A percentile compares a stretch with the other conserved stretches of the same genome.
Conservation (phyloP, 768 basidiomycete genomes). For the Dacryopinax spathularia region DNA sequence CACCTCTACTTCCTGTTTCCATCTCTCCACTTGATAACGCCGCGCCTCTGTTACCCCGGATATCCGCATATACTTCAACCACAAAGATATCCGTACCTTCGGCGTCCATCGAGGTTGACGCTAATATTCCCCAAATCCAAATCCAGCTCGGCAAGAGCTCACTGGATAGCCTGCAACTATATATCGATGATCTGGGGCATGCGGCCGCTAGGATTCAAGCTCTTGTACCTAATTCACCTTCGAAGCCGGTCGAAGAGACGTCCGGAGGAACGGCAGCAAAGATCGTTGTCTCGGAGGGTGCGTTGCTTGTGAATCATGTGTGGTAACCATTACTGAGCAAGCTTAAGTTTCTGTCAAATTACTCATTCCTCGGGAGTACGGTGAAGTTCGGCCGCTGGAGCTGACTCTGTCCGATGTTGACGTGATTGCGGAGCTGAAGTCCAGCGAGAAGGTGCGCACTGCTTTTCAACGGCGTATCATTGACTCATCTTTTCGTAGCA, state of each 20-base stretch:
- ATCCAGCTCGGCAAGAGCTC: constrained; percentile 41
- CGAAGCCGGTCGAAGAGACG: constrained; percentile 18
- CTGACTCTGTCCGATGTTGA: constrained; percentile 48
- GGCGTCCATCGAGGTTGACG: constrained; percentile 9
- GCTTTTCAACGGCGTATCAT: background rate
- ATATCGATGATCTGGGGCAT: constrained; percentile 75
- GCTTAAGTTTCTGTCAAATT: constrained; percentile 31
- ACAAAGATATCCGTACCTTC: background rate
- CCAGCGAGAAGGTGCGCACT: constrained; percentile 48
- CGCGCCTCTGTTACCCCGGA: background rate
- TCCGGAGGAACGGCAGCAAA: background rate
- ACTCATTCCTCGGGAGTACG: constrained; percentile 34
- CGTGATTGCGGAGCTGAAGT: constrained; percentile 48
- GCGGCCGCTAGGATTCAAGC: constrained; percentile 9
- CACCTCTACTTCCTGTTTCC: background rate
- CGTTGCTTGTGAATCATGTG: background rate
- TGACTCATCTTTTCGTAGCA: constrained; percentile 33
- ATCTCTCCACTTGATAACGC: background rate
- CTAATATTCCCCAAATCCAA: constrained; percentile 46
- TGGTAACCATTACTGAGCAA: too few species aligned
- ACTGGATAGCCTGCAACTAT: constrained; percentile 70
- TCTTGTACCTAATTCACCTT: constrained; percentile 12
- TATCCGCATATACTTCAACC: background rate
- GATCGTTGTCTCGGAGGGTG: background rate
- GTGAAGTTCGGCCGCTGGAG: constrained; percentile 37